phyloP scores from a whole-genome alignment of 192 early-diverging fungal species.

The Mortierella antarctica region DNA sequence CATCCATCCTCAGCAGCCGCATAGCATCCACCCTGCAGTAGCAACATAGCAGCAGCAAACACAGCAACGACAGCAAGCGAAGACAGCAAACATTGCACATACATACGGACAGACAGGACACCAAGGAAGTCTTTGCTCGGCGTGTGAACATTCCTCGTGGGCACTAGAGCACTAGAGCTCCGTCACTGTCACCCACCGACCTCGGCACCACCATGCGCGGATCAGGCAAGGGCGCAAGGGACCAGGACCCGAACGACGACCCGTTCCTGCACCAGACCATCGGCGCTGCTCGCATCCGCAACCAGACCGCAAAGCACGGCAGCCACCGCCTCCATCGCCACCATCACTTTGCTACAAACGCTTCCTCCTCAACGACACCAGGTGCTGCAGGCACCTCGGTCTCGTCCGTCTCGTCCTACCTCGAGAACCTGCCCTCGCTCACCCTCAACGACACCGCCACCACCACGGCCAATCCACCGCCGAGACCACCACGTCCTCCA shows the following conservation, averaged over 20 bases:
- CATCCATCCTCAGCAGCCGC: not conserved
- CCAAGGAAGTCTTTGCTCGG: too few species aligned
- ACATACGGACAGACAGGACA: not conserved
- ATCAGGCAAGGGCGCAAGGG: conserved; percentile 19
- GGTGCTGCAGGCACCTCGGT: conserved; percentile 21
- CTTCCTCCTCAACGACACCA: conserved; percentile 9
- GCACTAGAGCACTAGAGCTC: too few species aligned
- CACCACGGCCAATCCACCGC: conserved; percentile 5
- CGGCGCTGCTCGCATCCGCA: conserved; percentile 35
- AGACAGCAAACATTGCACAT: not conserved
- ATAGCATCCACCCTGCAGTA: not conserved
- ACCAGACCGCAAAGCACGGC: conserved; percentile 23
- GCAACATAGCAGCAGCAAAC: not conserved
- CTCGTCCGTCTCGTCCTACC: conserved; percentile 41
- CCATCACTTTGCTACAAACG: not conserved
- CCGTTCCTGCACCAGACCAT: conserved; percentile 37
- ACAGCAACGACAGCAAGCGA: not conserved
- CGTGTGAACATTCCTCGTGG: too few species aligned
- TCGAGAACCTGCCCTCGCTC: conserved; percentile 34
- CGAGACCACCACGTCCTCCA: conserved; percentile 37
- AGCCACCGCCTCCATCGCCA: conserved; percentile 27
- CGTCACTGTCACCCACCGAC: too few species aligned
- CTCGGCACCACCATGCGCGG: too few species aligned
- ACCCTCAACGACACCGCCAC: conserved; percentile 3
- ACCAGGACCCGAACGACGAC: conserved; percentile 21